Base-by-base conservation (phyloP, 768 basidiomycete species). In the Cyclocybe aegerita region DNA sequence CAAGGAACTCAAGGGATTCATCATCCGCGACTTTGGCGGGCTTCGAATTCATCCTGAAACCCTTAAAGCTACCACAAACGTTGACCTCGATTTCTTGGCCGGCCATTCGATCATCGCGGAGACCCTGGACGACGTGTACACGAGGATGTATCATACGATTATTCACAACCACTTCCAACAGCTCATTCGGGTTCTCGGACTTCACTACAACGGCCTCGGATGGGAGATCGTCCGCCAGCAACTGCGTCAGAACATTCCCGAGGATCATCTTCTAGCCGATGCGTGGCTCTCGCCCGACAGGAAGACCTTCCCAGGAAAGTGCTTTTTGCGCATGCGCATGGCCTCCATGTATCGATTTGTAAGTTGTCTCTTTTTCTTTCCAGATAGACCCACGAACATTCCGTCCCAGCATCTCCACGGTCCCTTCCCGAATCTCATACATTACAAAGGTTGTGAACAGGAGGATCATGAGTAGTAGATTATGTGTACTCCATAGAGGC, bases 141-240 rank as follows among this genome's bases (percentile, higher is more conserved):
- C 71, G 34, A 70, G 77, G 46, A 77, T 80, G 73, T 82, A 82
- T 55, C 81, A 82, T 66, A 77, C 80, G 2, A 68, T 79, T 52
- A 72, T 82, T 46, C 79, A 82, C 64, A 82, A 81, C 53, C 81
- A 83, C 44, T 66, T 83, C 29, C 82, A 83, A 56, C 80, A 78
- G 52, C 73, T 82, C 38, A 78, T 82, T 48, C 75, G 82, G 2
- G 75, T 83, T 4, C 73, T 83, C 48, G 79, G 70, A 9, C 65
- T 83, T 11, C 82, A 83, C 59, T 79, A 82, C 58, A 77, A 72
- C 42, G 80, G 80, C 12, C 65, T 58, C n/a, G 80, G 80, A 3
- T 83, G 80, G 78, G 66, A 65, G 8, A 59, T 81, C 9, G 76
- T 82, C 16, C 68, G 79, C 11, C 59, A 64, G n/a, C 73, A 76